Evolutionary conservation across 768 basidiomycete genomes (phyloP), one percentile per base, ranked within the genome.

Genomic region (Pleurotus cornucopiae): DNA sequence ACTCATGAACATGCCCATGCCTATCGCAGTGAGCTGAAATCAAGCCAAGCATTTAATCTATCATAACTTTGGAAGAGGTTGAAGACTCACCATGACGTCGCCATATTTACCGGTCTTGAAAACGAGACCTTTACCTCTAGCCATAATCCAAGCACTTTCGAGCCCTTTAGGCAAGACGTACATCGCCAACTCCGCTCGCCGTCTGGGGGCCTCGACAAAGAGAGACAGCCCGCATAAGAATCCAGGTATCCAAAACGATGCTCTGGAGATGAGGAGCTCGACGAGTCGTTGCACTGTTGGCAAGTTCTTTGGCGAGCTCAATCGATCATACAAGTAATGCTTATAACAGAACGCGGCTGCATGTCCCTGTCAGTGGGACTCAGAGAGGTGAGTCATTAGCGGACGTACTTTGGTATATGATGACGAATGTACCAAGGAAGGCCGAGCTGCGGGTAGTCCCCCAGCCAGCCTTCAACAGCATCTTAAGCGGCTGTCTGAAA

Each of bases 131-230:
- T 85, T 82, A 12, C 89, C 88, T 21, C 89, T 71, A 6, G 86
- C 82, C 65, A 85, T 83, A 0, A 86, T 76, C 94, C 94, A 98
- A n/a, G 83, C 82, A 54, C 91, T 91, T 74, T 98, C 94, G 37
- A 98, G 68, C 0, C 83, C 91, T 68, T 94, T 91, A 3, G 96
- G 96, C 21, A 98, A 71, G 1, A 86, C 88, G 66, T 89, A 94
- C 93, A 94, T 91, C 58, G 94, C 93, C 60, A 98, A 73, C 71
- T 98, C 96, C 1, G 83, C 89, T 4, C 94, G 80, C n/a, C 96
- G 78, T 63, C 87, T 80, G 73, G 83, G 86, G 65, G 92, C 94
- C 64, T 98, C 96, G 2, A 95, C 80, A 56, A 97, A 83, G 47
- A 98, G 71, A 6, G 91, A 79, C 9, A 96, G 62, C 11, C 91